Conservation (phyloP, 2,329 filamentous ascomycete species). For the Lasiodiplodia gonubiensis region DNA sequence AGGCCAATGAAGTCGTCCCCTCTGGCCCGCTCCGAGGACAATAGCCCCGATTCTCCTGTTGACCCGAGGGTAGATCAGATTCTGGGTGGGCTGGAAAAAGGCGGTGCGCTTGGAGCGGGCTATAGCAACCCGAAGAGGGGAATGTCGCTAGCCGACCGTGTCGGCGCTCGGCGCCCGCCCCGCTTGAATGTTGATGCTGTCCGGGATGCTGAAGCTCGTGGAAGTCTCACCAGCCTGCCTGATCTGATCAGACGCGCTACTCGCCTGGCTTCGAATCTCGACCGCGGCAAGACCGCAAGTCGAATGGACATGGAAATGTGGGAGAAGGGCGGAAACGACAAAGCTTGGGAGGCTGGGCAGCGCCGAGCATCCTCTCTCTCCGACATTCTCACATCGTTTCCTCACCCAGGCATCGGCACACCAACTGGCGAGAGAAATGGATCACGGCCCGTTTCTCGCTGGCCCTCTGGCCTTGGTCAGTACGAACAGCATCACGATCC, state of each 20-base stretch:
- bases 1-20: slow-evolving; percentile 22
- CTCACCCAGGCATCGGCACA: slow-evolving; percentile 62
- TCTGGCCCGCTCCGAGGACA: background rate
- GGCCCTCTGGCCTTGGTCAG: slow-evolving; percentile 17
- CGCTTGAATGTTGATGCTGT: slow-evolving; percentile 83
- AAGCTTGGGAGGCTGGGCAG: slow-evolving; percentile 35
- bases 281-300: slow-evolving; percentile 75
- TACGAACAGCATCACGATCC: slow-evolving; percentile 22
- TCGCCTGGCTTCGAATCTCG: slow-evolving; percentile 82
- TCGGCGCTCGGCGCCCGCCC: slow-evolving; percentile 63
- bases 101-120: slow-evolving; percentile 41
- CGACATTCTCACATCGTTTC: slow-evolving; percentile 70
- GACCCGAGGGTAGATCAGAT: slow-evolving; percentile 35
- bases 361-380: slow-evolving; percentile 58
- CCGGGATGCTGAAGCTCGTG: slow-evolving; percentile 78
- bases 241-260: slow-evolving; percentile 91
- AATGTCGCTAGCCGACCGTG: slow-evolving; percentile 47
- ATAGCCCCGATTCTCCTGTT: slow-evolving; percentile 31
- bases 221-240: slow-evolving; percentile 88
- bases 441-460: slow-evolving; percentile 10
- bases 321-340: slow-evolving; percentile 43
- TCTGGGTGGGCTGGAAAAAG: slow-evolving; percentile 40
- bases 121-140: slow-evolving; percentile 39
- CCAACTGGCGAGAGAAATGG: slow-evolving; percentile 36
- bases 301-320: slow-evolving; percentile 60